Conservation (phyloP, 106 monocot species). For the Narthecium ossifragum region DNA sequence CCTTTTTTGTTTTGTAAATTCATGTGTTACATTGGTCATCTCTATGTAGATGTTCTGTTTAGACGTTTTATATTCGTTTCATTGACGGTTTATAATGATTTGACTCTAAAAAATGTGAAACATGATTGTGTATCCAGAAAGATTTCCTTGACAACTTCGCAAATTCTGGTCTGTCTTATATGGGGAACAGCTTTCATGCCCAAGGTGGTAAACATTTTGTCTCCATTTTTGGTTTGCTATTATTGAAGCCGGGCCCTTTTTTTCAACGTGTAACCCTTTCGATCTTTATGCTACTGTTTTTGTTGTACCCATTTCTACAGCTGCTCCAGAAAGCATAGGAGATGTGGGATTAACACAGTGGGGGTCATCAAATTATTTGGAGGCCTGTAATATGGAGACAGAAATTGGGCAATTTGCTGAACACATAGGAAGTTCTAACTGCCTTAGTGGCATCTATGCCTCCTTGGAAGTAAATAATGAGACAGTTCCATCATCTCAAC, state of each 20-base stretch:
- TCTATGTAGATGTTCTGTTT: too few species aligned
- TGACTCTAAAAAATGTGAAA: too few species aligned
- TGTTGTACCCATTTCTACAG: slow-evolving; percentile 2
- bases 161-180: neutral
- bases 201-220: slow-evolving; percentile 8
- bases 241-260: too few species aligned
- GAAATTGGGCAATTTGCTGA: neutral
- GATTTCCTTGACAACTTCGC: neutral
- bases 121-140: slow-evolving; percentile 1
- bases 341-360: slow-evolving; percentile 5
- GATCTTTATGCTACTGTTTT: too few species aligned
- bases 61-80: too few species aligned
- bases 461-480: neutral
- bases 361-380: slow-evolving; percentile 4
- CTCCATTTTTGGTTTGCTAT: neutral
- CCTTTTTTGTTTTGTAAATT: too few species aligned
- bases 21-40: too few species aligned
- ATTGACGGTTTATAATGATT: too few species aligned
- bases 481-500: slow-evolving; percentile 1
- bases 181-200: slow-evolving; percentile 1
- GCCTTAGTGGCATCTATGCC: slow-evolving; percentile 3
- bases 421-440: slow-evolving; percentile 7
- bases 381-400: slow-evolving; percentile 4
- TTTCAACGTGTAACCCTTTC: too few species aligned
- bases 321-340: neutral